phyloP scores from a whole-genome alignment of 768 basidiomycete species.

The Strobilomyces echinocephalus region DNA sequence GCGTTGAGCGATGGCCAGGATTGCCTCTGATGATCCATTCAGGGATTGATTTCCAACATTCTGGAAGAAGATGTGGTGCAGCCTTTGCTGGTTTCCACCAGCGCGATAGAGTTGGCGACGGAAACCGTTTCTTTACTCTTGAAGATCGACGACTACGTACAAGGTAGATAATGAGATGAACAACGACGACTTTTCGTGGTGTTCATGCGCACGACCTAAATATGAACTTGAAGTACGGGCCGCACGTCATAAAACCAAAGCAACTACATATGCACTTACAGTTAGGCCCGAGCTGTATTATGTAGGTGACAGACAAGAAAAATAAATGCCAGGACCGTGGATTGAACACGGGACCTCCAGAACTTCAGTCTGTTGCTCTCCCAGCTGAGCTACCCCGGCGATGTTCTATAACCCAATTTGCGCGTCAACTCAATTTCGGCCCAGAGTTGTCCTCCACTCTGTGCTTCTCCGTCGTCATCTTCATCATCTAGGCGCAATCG shows the following conservation, averaged over 20 bases:
- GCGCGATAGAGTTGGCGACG: slow-evolving; percentile 90
- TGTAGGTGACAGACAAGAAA: too few species aligned
- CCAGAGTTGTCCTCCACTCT: too few species aligned
- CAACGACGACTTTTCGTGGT: background rate
- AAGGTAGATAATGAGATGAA: slow-evolving; percentile 50
- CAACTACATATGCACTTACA: background rate
- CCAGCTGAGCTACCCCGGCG: slow-evolving; percentile 70
- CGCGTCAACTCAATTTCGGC: background rate
- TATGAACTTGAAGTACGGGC: too few species aligned
- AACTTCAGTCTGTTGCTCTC: slow-evolving; percentile 75
- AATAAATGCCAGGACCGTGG: slow-evolving; percentile 65
- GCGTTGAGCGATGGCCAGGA: background rate
- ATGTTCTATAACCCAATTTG: accelerated
- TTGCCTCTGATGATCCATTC: slow-evolving; percentile 8
- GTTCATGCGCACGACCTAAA: background rate
- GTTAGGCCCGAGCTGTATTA: too few species aligned
- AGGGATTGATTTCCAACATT: slow-evolving; percentile 97
- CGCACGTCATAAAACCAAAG: background rate
- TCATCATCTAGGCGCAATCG: background rate
- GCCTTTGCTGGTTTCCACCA: slow-evolving; percentile 90
- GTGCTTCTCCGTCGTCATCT: too few species aligned
- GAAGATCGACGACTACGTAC: slow-evolving; percentile 94
- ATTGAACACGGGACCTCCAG: slow-evolving; percentile 79
- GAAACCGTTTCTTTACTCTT: slow-evolving; percentile 96
- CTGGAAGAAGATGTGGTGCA: slow-evolving; percentile 97